Evolutionary conservation across 176 grass and related monocot species (phyloP).

Genomic region (Bonia amplexicaulis): DNA sequence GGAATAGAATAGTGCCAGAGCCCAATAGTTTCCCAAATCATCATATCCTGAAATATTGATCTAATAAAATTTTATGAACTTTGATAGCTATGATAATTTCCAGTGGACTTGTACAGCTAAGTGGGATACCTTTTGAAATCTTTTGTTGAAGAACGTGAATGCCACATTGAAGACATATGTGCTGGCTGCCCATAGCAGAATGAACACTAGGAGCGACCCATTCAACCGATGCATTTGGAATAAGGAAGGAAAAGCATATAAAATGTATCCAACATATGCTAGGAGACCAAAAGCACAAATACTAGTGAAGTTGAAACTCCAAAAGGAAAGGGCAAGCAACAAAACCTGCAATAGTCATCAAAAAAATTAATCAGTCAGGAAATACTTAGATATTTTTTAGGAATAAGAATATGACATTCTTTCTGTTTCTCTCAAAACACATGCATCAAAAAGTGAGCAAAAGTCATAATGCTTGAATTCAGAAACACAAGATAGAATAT

Average conservation of each 20-base stretch:
- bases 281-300: slow-evolving; percentile 96
- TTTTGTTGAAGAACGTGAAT: slow-evolving; percentile 96
- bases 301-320: slow-evolving; percentile 91
- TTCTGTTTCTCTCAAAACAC: neutral
- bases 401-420: neutral
- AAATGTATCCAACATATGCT: slow-evolving; percentile 94
- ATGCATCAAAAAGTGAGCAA: neutral
- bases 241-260: slow-evolving; percentile 92
- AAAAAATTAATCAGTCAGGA: neutral
- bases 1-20: slow-evolving; percentile 98
- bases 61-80: slow-evolving; percentile 20
- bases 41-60: slow-evolving; percentile 76
- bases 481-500: neutral
- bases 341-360: slow-evolving; percentile 63
- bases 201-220: slow-evolving; percentile 87
- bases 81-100: slow-evolving; percentile 4
- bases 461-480: neutral
- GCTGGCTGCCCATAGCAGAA: slow-evolving; percentile 90
- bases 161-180: slow-evolving; percentile 97
- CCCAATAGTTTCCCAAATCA: slow-evolving; percentile 98
- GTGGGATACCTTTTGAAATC: slow-evolving; percentile 73
- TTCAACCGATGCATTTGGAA: slow-evolving; percentile 93
- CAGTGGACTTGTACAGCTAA: slow-evolving; percentile 26
- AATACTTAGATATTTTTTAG: neutral
- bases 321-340: slow-evolving; percentile 84